phyloP scores from a whole-genome alignment of 2,329 filamentous ascomycete species.

The Claviceps sorghi region DNA sequence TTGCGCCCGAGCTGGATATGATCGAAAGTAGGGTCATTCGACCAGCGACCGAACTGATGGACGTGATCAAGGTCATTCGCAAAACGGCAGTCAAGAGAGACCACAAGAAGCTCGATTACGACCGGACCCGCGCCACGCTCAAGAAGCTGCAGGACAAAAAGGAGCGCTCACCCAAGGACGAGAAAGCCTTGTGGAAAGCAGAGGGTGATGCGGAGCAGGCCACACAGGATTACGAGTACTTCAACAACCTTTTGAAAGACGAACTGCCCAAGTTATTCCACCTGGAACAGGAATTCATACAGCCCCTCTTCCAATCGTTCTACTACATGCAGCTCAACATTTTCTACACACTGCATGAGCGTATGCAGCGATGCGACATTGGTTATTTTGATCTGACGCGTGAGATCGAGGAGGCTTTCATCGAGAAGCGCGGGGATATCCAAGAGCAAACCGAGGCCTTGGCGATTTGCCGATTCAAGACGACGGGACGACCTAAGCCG shows the following conservation, averaged over 20 bases:
- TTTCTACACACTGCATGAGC: slow-evolving; percentile 95
- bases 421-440: slow-evolving; percentile 75
- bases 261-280: slow-evolving; percentile 84
- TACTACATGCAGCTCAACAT: slow-evolving; percentile 99
- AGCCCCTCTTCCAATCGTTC: slow-evolving; percentile 93
- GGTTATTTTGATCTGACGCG: slow-evolving; percentile 90
- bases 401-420: slow-evolving; percentile 83
- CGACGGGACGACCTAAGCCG: slow-evolving; percentile 54
- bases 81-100: slow-evolving; percentile 82
- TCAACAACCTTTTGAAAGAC: slow-evolving; percentile 92
- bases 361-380: slow-evolving; percentile 95
- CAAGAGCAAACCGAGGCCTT: slow-evolving; percentile 74
- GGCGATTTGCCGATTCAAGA: slow-evolving; percentile 81
- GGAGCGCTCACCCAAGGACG: slow-evolving; percentile 88
- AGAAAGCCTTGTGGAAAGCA: slow-evolving; percentile 92
- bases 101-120: slow-evolving; percentile 95
- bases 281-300: slow-evolving; percentile 88
- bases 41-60: slow-evolving; percentile 82
- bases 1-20: slow-evolving; percentile 91
- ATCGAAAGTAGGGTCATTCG: slow-evolving; percentile 84
- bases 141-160: slow-evolving; percentile 98
- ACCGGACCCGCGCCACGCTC: slow-evolving; percentile 64
- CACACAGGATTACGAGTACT: slow-evolving; percentile 94
- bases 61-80: slow-evolving; percentile 88
- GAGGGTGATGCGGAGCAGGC: slow-evolving; percentile 83